A percentile compares a stretch with the other conserved stretches of the same genome.
These are phyloP conservation scores for Saccharomyces kudriavzevii DNA, from an alignment of 805 yeast species.

Conservation along the genomic window DNA sequence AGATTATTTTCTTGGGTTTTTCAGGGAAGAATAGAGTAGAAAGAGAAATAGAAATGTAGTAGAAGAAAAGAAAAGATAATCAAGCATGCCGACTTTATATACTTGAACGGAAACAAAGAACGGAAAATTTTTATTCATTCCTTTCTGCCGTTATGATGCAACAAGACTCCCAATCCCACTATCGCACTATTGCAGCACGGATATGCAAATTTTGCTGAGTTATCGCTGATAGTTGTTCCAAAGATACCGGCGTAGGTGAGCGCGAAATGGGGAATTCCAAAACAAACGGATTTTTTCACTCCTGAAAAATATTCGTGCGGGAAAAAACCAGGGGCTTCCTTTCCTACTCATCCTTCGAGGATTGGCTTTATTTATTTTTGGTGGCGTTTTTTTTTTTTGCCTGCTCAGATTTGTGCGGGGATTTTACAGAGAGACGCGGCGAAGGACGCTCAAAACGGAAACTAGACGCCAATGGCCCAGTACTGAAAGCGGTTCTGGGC, in stretches of 20 bases:
- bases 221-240: neutral
- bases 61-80: neutral
- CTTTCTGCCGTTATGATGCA: neutral
- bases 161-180: neutral
- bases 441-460: neutral
- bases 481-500: neutral
- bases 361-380: neutral
- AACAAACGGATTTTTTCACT: neutral
- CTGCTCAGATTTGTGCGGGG: neutral
- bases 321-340: neutral
- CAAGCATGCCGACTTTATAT: neutral
- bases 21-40: neutral
- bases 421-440: neutral
- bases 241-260: neutral
- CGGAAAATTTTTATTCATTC: neutral
- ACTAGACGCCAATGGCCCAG: neutral
- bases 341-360: neutral
- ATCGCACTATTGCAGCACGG: neutral
- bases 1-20: constrained; percentile 14
- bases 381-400: neutral
- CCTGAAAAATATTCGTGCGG: neutral
- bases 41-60: neutral
- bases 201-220: neutral
- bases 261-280: neutral
- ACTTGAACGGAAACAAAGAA: neutral